Conservation (phyloP, 805 yeast genomes). For the Pichia californica region DNA sequence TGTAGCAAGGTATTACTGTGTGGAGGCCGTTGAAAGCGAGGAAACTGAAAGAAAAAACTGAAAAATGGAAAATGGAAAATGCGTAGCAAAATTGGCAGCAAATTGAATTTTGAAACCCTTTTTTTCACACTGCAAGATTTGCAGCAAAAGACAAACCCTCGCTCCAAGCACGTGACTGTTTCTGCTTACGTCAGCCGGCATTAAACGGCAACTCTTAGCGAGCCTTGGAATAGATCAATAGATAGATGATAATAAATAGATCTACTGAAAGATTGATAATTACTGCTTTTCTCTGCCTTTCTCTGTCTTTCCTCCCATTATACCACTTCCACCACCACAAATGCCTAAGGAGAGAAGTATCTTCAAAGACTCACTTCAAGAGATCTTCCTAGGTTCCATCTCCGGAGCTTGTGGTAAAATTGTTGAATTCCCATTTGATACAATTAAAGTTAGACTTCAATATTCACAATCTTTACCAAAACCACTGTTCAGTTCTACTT, state of each 20-base stretch:
- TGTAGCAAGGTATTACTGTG: too few relatives aligned
- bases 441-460: constrained; percentile 81
- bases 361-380: constrained; percentile 29
- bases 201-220: too few relatives aligned
- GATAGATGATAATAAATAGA: too few relatives aligned
- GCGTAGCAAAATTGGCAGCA: not conserved
- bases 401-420: constrained; percentile 82
- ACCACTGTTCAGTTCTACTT: constrained; percentile 50
- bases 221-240: too few relatives aligned
- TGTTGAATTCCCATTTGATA: constrained; percentile 89
- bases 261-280: too few relatives aligned
- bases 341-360: constrained; percentile 12
- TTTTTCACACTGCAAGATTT: too few relatives aligned
- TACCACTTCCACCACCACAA: not conserved
- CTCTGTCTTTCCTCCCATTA: not conserved
- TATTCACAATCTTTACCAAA: constrained; percentile 53
- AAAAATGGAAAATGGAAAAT: not conserved
- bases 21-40: too few relatives aligned
- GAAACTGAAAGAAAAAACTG: too few relatives aligned
- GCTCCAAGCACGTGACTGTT: constrained; percentile 9
- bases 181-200: too few relatives aligned
- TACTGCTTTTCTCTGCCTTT: not conserved
- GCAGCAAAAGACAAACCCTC: too few relatives aligned
- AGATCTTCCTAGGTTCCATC: constrained; percentile 43
- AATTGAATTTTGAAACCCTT: too few relatives aligned